A percentile compares a stretch with the other conserved stretches of the same genome.
phyloP scores from a whole-genome alignment of 2,329 filamentous ascomycete species.

The Amphichorda felina region DNA sequence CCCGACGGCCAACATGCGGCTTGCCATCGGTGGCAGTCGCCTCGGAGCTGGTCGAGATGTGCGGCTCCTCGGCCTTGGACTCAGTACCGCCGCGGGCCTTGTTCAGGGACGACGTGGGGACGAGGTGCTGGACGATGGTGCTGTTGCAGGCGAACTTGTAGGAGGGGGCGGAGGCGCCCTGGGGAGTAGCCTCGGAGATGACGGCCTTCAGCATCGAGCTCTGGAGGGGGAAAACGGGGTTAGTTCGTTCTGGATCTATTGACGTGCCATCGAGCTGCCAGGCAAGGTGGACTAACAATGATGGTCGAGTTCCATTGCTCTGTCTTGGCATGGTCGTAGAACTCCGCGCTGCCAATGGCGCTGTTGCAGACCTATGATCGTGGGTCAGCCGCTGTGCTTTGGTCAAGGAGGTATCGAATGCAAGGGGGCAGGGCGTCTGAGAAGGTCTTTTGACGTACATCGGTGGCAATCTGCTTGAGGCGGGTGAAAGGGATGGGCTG shows the following conservation, averaged over 20 bases:
- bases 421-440: not conserved
- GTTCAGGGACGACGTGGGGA: slow-evolving; percentile 53
- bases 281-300: slow-evolving; percentile 47
- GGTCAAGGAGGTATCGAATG: slow-evolving; percentile 1
- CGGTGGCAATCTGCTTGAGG: slow-evolving; percentile 74
- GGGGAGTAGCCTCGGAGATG: slow-evolving; percentile 60
- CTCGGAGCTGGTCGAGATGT: slow-evolving; percentile 41
- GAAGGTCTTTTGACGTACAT: slow-evolving; percentile 42
- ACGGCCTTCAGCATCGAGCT: slow-evolving; percentile 67
- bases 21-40: slow-evolving; percentile 48
- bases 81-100: slow-evolving; percentile 41
- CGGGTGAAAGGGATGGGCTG: slow-evolving; percentile 67
- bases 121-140: slow-evolving; percentile 92
- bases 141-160: slow-evolving; percentile 97
- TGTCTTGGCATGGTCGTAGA: slow-evolving; percentile 80
- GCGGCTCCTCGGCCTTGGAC: slow-evolving; percentile 34
- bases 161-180: slow-evolving; percentile 42
- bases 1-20: slow-evolving; percentile 69
- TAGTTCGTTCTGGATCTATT: not conserved
- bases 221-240: slow-evolving; percentile 23
- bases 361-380: slow-evolving; percentile 64
- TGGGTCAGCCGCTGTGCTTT: slow-evolving; percentile 4
- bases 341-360: slow-evolving; percentile 60
- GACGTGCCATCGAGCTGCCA: not conserved
- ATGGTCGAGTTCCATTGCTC: slow-evolving; percentile 85